Base-by-base conservation (phyloP, 1,139 yeast genomes). In the Kodamaea sp. region DNA sequence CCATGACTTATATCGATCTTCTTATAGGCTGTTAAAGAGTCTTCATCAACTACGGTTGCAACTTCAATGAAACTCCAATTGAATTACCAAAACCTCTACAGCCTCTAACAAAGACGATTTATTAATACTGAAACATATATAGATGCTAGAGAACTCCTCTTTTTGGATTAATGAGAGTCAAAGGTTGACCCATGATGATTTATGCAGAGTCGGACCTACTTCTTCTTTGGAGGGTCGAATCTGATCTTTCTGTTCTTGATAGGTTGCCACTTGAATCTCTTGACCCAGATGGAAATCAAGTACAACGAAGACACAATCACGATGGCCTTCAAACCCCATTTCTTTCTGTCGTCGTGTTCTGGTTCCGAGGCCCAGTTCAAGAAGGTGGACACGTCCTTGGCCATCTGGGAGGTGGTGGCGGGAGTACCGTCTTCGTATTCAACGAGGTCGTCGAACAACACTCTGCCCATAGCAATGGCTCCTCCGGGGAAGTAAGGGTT, bases 401-500 rank as follows among this genome's bases (percentile, higher is more conserved):
- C 98, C 97, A 92, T 89, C 75, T 92, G 99, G 40, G 98, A 84
- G 48, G 98, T 83, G 39, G 97, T 82, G 41, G 98, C 97, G 38
- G 96, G 96, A 45, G 98, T 94, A 59, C 98, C 98, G 64, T 92
- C 98, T 63, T 92, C 98, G 69, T 83, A 92, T 75, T 92, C 99
- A 48, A 92, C 97, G 61, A 92, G 76, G 50, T 88, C 98, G 61
- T 92, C 98, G 55, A 89, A 92, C 67, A 92, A 77, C 43, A 90
- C 97, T 74, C 98, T 86, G 62, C 88, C 97, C 98, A 92, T 92
- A 58, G 97, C 97, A 75, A 92, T 90, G 32, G 97, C 77, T 51
- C 98, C 97, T 72, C 97, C 97, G 60, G 99, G 97, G 96, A 92
- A 92, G 78, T 92, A 92, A 61, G 98, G 98, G 78, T 94, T 94